These are phyloP conservation scores for Sporothrix dimorphospora DNA, from an alignment of 2,329 filamentous ascomycete species.

Conservation along the genomic window DNA sequence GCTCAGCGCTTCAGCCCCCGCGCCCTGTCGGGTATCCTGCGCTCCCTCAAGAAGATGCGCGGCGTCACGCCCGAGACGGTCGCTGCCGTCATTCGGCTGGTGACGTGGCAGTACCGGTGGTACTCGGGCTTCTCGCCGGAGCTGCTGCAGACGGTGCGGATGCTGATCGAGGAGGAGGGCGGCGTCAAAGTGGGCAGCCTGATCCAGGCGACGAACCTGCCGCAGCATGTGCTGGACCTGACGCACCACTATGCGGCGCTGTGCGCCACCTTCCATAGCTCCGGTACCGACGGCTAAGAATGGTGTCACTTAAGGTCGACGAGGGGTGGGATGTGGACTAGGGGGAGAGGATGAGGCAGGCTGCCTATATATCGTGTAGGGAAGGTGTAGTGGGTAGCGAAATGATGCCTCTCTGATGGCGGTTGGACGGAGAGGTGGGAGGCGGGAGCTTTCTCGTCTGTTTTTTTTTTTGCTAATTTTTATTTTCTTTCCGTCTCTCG, in stretches of 20 bases:
- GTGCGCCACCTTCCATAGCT: slow-evolving; percentile 93
- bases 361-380: no score
- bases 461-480: not conserved
- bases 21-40: slow-evolving; percentile 82
- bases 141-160: slow-evolving; percentile 83
- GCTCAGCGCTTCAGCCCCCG: slow-evolving; percentile 90
- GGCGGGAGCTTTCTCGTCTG: not conserved
- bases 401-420: no score
- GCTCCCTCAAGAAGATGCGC: slow-evolving; percentile 65
- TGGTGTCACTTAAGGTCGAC: not conserved
- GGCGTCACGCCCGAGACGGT: slow-evolving; percentile 65
- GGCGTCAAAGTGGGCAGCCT: slow-evolving; percentile 97
- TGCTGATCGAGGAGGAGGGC: slow-evolving; percentile 94
- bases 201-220: slow-evolving; percentile 91
- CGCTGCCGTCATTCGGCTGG: slow-evolving; percentile 82
- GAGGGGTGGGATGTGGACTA: not conserved
- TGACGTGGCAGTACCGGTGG: slow-evolving; percentile 99
- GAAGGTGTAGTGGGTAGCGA: no score
- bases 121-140: slow-evolving; percentile 98
- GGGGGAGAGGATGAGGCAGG: not conserved
- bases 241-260: slow-evolving; percentile 96
- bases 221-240: slow-evolving; percentile 88
- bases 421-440: not conserved
- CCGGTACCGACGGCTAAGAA: slow-evolving; percentile 77
- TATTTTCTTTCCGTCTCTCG: not conserved